Evolutionary conservation across 495 filamentous ascomycete species (phyloP), one percentile per base, ranked within the genome.

Genomic region (Rostrohypoxylon terebratum): DNA sequence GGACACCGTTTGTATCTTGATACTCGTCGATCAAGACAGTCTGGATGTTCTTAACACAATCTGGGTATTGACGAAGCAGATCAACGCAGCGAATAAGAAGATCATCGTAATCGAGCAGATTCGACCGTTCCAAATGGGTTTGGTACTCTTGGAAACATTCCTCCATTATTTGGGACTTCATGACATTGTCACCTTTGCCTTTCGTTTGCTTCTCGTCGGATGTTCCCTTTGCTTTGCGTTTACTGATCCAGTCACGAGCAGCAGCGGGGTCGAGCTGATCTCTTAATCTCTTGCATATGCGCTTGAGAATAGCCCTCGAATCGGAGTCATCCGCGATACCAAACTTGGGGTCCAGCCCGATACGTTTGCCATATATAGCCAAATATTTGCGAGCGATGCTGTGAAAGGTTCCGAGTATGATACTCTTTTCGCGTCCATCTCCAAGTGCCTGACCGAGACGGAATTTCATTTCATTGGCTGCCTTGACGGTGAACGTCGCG

Each of bases 401-500:
- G 80, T 99, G 96, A 73, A 99, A 99, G 9, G 96, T 99, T 13
- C 96, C 96, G 11, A 99, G 83, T 44, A 97, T 87, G 63, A 99
- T 81, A 71, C 90, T 91, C 50, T 86, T 90, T 80, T 95, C 93
- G 28, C 91, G 79, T 1, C 89, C 91, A 72, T 92, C 88, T 3
- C 94, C 94, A 18, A 98, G 84, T 11, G 96, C 84, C 66, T 88
- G 89, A 0, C 90, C 88, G 36, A 99, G 90, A 23, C 96, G 88
- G 74, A 93, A 89, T 67, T 93, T 93, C 96, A 99, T 99, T 81
- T 99, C 96, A 16, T 92, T 89, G 16, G 96, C 93, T 3, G 96
- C 96, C 79, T 98, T 99, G 78, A 97, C 93, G 2, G 96, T 99
- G 77, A 99, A 99, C 0, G 96, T 99, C 67, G 95, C 95, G 63